Conservation (phyloP, 1,139 yeast genomes). For the Eremothecium gossypii region DNA sequence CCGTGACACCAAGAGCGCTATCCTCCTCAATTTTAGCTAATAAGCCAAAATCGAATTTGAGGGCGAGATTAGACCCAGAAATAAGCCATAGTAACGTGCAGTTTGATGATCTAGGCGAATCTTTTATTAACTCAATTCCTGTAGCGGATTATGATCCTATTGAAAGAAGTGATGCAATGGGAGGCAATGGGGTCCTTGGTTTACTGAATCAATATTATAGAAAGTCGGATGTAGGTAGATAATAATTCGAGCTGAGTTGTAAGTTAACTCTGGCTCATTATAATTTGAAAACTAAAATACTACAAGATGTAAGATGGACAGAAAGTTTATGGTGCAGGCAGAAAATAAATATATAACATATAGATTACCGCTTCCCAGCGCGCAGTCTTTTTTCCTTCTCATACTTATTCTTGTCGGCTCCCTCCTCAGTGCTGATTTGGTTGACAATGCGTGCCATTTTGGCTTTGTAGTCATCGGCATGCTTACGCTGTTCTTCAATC, state of each 20-base stretch:
- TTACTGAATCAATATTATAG: slow-evolving; percentile 76
- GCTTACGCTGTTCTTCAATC: slow-evolving; percentile 65
- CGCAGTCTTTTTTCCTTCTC: slow-evolving; percentile 74
- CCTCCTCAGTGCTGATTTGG: slow-evolving; percentile 84
- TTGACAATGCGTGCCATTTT: slow-evolving; percentile 84
- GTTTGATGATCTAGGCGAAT: slow-evolving; percentile 17
- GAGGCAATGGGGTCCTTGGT: slow-evolving; percentile 64
- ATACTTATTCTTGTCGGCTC: slow-evolving; percentile 85
- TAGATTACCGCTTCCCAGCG: slow-evolving; percentile 35
- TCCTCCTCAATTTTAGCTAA: background rate
- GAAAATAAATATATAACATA: no score
- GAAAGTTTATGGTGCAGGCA: no score
- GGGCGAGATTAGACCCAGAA: background rate
- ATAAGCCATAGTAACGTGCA: slow-evolving; percentile 2
- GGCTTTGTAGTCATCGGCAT: slow-evolving; percentile 72
- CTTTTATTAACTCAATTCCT: slow-evolving; percentile 28
- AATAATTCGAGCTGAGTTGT: slow-evolving; percentile 7
- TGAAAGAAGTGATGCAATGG: slow-evolving; percentile 28
- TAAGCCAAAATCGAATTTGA: background rate
- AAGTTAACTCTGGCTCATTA: background rate
- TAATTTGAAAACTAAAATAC: background rate
- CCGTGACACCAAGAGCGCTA: background rate
- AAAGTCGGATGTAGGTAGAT: slow-evolving; percentile 38
- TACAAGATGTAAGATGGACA: no score
- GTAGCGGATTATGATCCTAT: slow-evolving; percentile 9